Evolutionary conservation across 345 rosid species (phyloP).

Genomic region (Arabidopsis arenosa): DNA sequence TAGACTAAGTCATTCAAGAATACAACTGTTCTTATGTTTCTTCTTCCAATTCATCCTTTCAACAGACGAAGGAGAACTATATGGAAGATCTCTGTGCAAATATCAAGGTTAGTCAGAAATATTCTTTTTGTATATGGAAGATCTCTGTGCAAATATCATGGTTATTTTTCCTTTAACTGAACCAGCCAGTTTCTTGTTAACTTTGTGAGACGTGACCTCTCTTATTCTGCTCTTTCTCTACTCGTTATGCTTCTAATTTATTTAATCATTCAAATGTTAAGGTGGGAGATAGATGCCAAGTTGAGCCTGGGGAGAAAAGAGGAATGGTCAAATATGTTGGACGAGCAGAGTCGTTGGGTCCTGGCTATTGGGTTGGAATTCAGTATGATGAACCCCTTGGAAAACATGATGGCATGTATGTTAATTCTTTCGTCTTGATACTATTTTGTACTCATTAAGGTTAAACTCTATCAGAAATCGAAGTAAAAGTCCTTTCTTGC

Average conservation of each 20-base stretch:
- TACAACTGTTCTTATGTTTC: constrained; percentile 15
- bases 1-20: constrained; percentile 19
- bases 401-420: constrained; percentile 95
- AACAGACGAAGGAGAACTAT: constrained; percentile 64
- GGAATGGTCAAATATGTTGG: constrained; percentile 85
- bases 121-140: constrained; percentile 59
- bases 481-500: constrained; percentile 10
- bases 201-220: constrained; percentile 20
- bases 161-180: constrained; percentile 43
- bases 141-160: constrained; percentile 69
- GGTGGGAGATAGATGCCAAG: constrained; percentile 93
- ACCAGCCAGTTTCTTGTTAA: constrained; percentile 9
- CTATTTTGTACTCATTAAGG: neutral
- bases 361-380: constrained; percentile 94
- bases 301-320: constrained; percentile 92
- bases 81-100: constrained; percentile 77
- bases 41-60: constrained; percentile 12
- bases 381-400: constrained; percentile 96
- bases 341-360: constrained; percentile 75
- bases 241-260: neutral
- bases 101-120: constrained; percentile 63
- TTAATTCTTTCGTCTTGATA: constrained; percentile 9
- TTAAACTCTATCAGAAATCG: constrained; percentile 1
- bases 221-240: neutral
- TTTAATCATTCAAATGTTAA: constrained; percentile 33